Percentiles rank a stretch among this genome's conserved stretches.
Conservation (phyloP, 495 filamentous ascomycete species). For the Hypoxylon trugodes region DNA sequence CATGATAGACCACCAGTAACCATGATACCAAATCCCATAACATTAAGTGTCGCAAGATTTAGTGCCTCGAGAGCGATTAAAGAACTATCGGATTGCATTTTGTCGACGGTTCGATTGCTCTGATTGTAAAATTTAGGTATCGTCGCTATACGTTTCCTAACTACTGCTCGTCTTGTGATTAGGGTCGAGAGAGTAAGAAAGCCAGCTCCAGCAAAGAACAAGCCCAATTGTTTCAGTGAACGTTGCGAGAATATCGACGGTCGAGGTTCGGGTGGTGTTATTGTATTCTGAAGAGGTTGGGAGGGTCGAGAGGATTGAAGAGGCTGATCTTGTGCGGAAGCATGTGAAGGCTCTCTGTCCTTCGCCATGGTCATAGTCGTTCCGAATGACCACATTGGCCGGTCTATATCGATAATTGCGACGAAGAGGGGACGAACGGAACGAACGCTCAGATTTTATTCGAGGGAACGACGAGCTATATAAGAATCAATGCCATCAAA, state of each 20-base stretch:
- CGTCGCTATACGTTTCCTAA: constrained; percentile 59
- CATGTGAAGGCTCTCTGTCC: constrained; percentile 39
- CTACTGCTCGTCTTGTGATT: constrained; percentile 74
- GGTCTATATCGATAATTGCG: constrained; percentile 2
- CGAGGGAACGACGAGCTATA: not conserved
- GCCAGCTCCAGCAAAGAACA: constrained; percentile 75
- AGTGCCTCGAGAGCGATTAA: constrained; percentile 80
- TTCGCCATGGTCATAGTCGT: constrained; percentile 47
- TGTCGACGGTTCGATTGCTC: constrained; percentile 53
- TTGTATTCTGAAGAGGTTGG: constrained; percentile 19
- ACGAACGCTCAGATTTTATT: not conserved
- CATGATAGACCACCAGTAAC: constrained; percentile 70
- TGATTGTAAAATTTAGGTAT: constrained; percentile 73
- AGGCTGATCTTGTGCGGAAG: constrained; percentile 11
- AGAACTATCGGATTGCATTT: constrained; percentile 36
- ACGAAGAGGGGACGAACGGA: not conserved
- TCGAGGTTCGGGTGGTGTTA: constrained; percentile 20
- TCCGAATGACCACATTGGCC: constrained; percentile 46
- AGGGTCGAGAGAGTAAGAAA: constrained; percentile 74
- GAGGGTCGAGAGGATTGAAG: constrained; percentile 3
- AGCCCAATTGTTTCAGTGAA: constrained; percentile 59
- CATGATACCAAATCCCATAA: constrained; percentile 74
- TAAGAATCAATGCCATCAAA: not conserved
- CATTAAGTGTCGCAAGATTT: constrained; percentile 83
- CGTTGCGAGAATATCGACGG: constrained; percentile 45